Conservation (phyloP, 768 basidiomycete species). For the Galerina marginata region DNA sequence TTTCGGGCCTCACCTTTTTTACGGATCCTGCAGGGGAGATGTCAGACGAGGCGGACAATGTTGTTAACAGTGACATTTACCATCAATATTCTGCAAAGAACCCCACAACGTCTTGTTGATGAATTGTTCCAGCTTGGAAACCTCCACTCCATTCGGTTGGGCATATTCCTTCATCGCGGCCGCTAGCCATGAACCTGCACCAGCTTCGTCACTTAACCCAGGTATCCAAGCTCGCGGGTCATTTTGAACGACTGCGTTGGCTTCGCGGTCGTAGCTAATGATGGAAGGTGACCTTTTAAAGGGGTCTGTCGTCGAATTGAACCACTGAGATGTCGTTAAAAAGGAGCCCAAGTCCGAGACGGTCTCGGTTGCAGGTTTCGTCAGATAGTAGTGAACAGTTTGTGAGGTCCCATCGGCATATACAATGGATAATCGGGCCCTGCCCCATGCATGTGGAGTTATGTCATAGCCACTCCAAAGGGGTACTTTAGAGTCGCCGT, state of each 20-base stretch:
- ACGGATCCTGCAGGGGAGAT: conserved; percentile 44
- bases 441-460: conserved; percentile 50
- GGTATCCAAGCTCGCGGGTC: conserved; percentile 64
- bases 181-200: conserved; percentile 62
- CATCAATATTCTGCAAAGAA: conserved; percentile 55
- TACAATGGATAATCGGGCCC: conserved; percentile 52
- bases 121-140: conserved; percentile 56
- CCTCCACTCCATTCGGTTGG: conserved; percentile 59
- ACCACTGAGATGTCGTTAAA: conserved; percentile 60
- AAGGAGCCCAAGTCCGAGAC: conserved; percentile 59
- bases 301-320: conserved; percentile 51
- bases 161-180: conserved; percentile 61
- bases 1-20: conserved; percentile 45
- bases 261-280: conserved; percentile 58
- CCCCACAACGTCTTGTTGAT: conserved; percentile 52
- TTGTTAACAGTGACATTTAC: conserved; percentile 24
- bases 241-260: conserved; percentile 52
- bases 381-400: conserved; percentile 58
- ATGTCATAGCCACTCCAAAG: conserved; percentile 55
- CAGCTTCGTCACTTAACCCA: conserved; percentile 65
- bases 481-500: conserved; percentile 45
- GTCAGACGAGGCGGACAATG: not conserved
- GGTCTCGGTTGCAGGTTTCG: conserved; percentile 48
- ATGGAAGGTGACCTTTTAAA: conserved; percentile 59
- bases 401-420: conserved; percentile 57